Evolutionary conservation across 2,329 filamentous ascomycete genomes (phyloP), one percentile per base, ranked within the genome.

Genomic region (Trichoderma atroviride): DNA sequence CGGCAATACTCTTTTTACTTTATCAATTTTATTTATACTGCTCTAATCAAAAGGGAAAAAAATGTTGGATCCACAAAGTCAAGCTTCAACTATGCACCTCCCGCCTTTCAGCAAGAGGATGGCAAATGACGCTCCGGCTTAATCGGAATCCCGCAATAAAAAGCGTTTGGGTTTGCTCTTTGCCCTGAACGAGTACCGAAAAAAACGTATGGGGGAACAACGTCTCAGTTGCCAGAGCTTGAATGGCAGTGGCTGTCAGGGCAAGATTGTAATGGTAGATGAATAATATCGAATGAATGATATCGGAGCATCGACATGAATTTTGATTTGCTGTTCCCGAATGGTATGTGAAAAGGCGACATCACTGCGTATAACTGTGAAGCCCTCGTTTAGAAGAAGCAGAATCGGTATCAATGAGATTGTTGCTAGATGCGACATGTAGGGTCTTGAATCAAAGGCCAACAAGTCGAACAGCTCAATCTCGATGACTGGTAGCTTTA

Each of bases 41-140:
- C 24, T 33, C 24, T 37, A 27, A 55, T 33, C 19, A 40, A n/a
- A 53, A 55, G 14, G 70, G 71, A 66, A 43, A 35, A 14, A 63
- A 73, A 74, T 95, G 92, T 96, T 82, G 85, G 92, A 91, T 87
- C 92, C 90, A 88, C 92, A 92, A 93, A 97, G 93, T 97, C 94
- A 97, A 97, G 88, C 93, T 84, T 87, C 90, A 88, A 91, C 93
- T 92, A 97, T 89, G 90, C 92, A 91, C 89, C 89, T 84, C 82
- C 80, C 80, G 85, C 88, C 92, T 96, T 83, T 97, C 92, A 84
- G 88, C 82, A 83, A 84, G 85, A 86, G 89, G 87, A 89, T 90
- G 92, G 87, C 90, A 94, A 89, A 90, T 91, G 90, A 88, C 88
- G 92, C 94, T 97, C 94, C 94, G 94, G 94, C 94, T 97, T 97